Evolutionary conservation across 2,329 filamentous ascomycete species (phyloP).

Genomic region (Clarireedia hainanense): DNA sequence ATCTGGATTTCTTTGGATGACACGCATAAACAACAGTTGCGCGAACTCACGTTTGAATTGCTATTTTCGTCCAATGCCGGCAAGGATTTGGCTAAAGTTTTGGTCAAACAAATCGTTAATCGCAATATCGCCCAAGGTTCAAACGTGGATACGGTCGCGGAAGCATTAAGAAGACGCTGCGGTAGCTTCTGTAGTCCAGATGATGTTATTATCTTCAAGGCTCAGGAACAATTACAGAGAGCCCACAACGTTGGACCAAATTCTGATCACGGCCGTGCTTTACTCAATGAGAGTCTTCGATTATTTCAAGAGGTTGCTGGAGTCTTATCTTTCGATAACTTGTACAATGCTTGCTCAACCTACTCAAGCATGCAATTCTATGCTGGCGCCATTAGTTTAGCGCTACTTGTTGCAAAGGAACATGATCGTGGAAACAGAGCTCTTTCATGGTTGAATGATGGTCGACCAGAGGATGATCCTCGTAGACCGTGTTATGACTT

Average conservation of each 20-base stretch:
- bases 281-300: slow-evolving; percentile 81
- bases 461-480: slow-evolving; percentile 62
- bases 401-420: slow-evolving; percentile 73
- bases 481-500: slow-evolving; percentile 60
- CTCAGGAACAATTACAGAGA: slow-evolving; percentile 87
- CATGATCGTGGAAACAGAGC: slow-evolving; percentile 83
- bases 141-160: slow-evolving; percentile 94
- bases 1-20: slow-evolving; percentile 74
- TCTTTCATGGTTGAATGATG: slow-evolving; percentile 80
- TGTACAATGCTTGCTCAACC: slow-evolving; percentile 68
- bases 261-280: slow-evolving; percentile 65
- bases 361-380: slow-evolving; percentile 83
- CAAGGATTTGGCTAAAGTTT: slow-evolving; percentile 82
- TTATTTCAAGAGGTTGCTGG: slow-evolving; percentile 85
- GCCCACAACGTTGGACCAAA: slow-evolving; percentile 72
- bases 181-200: slow-evolving; percentile 97
- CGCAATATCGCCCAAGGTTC: slow-evolving; percentile 94
- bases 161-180: slow-evolving; percentile 83
- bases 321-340: slow-evolving; percentile 71
- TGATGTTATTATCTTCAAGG: slow-evolving; percentile 97
- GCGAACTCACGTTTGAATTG: slow-evolving; percentile 75
- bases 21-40: slow-evolving; percentile 58
- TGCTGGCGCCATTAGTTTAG: slow-evolving; percentile 85
- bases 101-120: slow-evolving; percentile 97
- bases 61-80: slow-evolving; percentile 75